phyloP scores from a whole-genome alignment of 352 stramenopile species.

The Phytophthora aleatoria region DNA sequence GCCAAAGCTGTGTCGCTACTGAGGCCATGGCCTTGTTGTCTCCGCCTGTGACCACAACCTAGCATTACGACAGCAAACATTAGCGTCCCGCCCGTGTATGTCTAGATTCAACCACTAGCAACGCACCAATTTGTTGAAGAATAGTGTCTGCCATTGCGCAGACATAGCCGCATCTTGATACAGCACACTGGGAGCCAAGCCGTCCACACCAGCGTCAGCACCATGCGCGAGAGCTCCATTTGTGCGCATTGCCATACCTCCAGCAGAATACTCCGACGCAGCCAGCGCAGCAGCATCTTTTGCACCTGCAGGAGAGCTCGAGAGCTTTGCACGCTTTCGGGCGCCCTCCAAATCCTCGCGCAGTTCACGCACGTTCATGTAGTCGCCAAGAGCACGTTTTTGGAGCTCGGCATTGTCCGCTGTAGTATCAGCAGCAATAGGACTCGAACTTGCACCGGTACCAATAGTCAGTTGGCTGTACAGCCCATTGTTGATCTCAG shows the following conservation, averaged over 20 bases:
- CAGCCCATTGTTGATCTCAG: slow-evolving; percentile 65
- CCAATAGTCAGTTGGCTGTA: slow-evolving; percentile 50
- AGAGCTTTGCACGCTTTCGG: slow-evolving; percentile 35
- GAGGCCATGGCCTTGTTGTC: slow-evolving; percentile 53
- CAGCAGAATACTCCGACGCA: slow-evolving; percentile 29
- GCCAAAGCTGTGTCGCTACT: slow-evolving; percentile 67
- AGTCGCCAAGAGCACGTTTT: slow-evolving; percentile 40
- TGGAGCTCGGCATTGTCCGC: slow-evolving; percentile 21
- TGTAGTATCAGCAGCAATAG: background rate
- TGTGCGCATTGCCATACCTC: slow-evolving; percentile 19
- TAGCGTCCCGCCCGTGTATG: background rate
- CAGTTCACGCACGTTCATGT: slow-evolving; percentile 24
- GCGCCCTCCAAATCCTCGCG: slow-evolving; percentile 27
- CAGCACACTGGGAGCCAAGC: slow-evolving; percentile 20
- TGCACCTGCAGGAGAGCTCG: background rate
- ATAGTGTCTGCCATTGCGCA: slow-evolving; percentile 41
- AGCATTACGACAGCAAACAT: slow-evolving; percentile 12
- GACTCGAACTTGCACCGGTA: slow-evolving; percentile 8
- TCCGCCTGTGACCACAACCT: slow-evolving; percentile 71
- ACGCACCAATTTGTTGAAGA: slow-evolving; percentile 68
- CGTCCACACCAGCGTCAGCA: slow-evolving; percentile 15
- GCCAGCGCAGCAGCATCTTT: slow-evolving; percentile 19
- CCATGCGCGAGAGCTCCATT: slow-evolving; percentile 9
- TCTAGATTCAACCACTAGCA: background rate
- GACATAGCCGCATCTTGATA: slow-evolving; percentile 31